Evolutionary conservation across 352 stramenopile species (phyloP).

Genomic region (Pythium rishiriense): DNA sequence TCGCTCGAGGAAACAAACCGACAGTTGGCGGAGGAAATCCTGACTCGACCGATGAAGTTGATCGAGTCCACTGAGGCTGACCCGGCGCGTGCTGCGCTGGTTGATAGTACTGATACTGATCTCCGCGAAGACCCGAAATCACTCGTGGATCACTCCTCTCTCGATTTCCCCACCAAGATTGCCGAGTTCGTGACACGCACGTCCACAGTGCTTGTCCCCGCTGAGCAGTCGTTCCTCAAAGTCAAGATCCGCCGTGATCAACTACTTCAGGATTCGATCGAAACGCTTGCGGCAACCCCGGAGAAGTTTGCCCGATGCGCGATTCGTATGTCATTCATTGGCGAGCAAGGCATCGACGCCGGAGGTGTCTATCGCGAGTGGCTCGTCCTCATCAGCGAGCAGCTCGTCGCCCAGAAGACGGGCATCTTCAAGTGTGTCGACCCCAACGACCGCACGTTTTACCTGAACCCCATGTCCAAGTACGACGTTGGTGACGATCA

Average conservation of each 20-base stretch:
- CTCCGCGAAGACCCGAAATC: not conserved
- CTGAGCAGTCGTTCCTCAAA: slow-evolving; percentile 3
- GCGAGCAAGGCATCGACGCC: slow-evolving; percentile 67
- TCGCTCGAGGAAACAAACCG: not conserved
- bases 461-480: slow-evolving; percentile 35
- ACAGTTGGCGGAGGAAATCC: not conserved
- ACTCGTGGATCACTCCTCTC: not conserved
- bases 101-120: slow-evolving; percentile 18
- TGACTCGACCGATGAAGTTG: slow-evolving; percentile 2
- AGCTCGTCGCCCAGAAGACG: slow-evolving; percentile 33
- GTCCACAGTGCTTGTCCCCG: not conserved
- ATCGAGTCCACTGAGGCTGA: not conserved
- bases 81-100: not conserved
- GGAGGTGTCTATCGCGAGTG: slow-evolving; percentile 78
- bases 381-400: slow-evolving; percentile 62
- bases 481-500: slow-evolving; percentile 54
- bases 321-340: slow-evolving; percentile 66
- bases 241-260: slow-evolving; percentile 12
- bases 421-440: slow-evolving; percentile 50
- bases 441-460: slow-evolving; percentile 46
- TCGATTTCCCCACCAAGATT: slow-evolving; percentile 23
- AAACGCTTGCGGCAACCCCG: slow-evolving; percentile 1
- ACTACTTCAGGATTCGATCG: slow-evolving; percentile 18
- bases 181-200: slow-evolving; percentile 17
- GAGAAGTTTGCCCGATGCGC: not conserved